phyloP scores from a whole-genome alignment of 768 basidiomycete species.

The Boletus tylopilopsis region DNA sequence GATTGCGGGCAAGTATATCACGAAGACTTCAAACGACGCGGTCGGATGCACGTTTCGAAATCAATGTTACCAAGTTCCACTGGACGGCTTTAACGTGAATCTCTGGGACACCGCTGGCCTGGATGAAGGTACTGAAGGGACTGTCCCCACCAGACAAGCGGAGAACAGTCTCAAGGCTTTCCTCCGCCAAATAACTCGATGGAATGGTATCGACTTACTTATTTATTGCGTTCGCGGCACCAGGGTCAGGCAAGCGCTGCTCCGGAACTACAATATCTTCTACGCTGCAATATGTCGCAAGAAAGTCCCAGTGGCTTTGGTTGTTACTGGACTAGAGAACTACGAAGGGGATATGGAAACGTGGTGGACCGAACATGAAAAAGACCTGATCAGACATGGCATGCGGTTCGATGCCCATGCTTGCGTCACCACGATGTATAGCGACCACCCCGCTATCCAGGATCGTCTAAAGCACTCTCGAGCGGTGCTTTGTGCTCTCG shows the following conservation, averaged over 20 bases:
- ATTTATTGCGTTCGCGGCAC: slow-evolving; percentile 35
- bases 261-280: slow-evolving; percentile 30
- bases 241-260: slow-evolving; percentile 24
- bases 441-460: slow-evolving; percentile 25
- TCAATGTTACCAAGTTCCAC: slow-evolving; percentile 19
- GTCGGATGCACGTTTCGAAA: slow-evolving; percentile 34
- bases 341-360: slow-evolving; percentile 31
- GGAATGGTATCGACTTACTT: slow-evolving; percentile 29
- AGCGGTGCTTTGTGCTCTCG: slow-evolving; percentile 17
- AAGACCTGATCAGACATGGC: slow-evolving; percentile 26
- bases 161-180: slow-evolving; percentile 29
- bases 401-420: slow-evolving; percentile 39
- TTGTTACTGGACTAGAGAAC: slow-evolving; percentile 37
- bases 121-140: slow-evolving; percentile 29
- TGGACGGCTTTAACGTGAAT: slow-evolving; percentile 18
- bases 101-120: slow-evolving; percentile 34
- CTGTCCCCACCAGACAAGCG: slow-evolving; percentile 23
- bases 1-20: slow-evolving; percentile 26
- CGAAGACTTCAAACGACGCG: slow-evolving; percentile 29
- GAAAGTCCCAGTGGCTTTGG: slow-evolving; percentile 30
- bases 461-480: slow-evolving; percentile 16
- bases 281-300: slow-evolving; percentile 28
- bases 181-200: slow-evolving; percentile 28
- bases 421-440: slow-evolving; percentile 37
- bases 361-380: slow-evolving; percentile 39